Evolutionary conservation across 176 grass and related monocot genomes (phyloP).

Genomic region (Phoenix dactylifera): DNA sequence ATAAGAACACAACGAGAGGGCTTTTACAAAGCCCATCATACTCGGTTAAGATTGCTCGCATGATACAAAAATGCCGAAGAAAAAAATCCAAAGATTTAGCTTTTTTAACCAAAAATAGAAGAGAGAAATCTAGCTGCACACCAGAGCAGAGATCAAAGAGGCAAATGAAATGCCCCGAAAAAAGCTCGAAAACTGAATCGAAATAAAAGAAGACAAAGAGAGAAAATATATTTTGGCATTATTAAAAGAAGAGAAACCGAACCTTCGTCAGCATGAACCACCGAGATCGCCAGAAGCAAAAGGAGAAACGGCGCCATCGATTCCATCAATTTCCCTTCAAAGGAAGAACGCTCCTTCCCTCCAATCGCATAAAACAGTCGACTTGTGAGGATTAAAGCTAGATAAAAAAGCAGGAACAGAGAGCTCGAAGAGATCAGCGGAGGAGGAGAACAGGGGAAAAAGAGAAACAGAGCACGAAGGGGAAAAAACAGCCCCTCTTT

Average conservation of each 20-base stretch:
- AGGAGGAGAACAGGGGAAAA: background rate
- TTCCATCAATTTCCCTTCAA: background rate
- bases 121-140: too few species aligned
- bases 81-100: too few species aligned
- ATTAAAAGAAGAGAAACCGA: constrained; percentile 15
- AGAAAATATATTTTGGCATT: too few species aligned
- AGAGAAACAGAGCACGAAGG: too few species aligned
- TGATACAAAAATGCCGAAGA: too few species aligned
- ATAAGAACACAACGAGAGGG: too few species aligned
- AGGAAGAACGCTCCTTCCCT: background rate
- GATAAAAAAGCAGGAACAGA: constrained; percentile 8
- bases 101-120: too few species aligned
- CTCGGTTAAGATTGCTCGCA: too few species aligned
- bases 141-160: too few species aligned
- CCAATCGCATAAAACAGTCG: constrained; percentile 9
- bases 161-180: too few species aligned
- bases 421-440: background rate
- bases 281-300: constrained; percentile 21
- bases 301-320: constrained; percentile 10
- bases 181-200: constrained; percentile 2
- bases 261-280: constrained; percentile 54
- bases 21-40: too few species aligned
- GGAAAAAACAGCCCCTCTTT: too few species aligned
- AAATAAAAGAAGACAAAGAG: background rate
- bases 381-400: constrained; percentile 3